Base-by-base conservation (phyloP, 2,329 filamentous ascomycete genomes). In the Penicillium glabrum region DNA sequence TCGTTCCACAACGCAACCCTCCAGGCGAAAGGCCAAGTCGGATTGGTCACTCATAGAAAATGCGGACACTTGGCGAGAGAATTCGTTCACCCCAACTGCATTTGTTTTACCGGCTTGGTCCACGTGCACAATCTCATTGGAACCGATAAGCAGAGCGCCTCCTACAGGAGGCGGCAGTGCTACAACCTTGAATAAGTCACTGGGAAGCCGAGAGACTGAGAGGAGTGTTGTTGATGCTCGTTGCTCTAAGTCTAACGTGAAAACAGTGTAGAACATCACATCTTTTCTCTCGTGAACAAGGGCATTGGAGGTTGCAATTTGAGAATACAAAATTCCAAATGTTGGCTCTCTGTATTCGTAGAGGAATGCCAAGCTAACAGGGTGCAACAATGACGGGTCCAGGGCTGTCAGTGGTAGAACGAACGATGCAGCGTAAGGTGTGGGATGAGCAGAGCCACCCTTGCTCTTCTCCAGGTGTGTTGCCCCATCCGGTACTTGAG, bases 291-390 rank as follows among this genome's bases (percentile, higher is more conserved):
- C 89, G 61, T 83, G 78, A 26, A 88, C 76, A 52, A 98, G 80
- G 3, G 90, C 88, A 54, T 83, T 82, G n/a, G 92, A 93, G 14
- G 88, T 86, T 35, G 87, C 82, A 61, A 86, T 80, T 51, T 86
- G 87, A 1, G 93, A 90, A 46, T 91, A 95, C 43, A 99, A 81
- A 59, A 99, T 93, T 55, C 93, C 95, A 77, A 99, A 96, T 0
- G 95, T 99, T 13, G 95, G 93, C 75, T 98, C 95, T 73, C 95
- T 88, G 75, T 99, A 99, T 78, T 98, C 93, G 82, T 98, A 86
- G 63, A 99, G 80, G 74, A 99, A 99, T 54, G 90, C 88, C 69
- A 99, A 85, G 71, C 96, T 91, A 69, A 97, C 87, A 48, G 93
- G 92, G 75, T 96, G 90, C 58, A 93, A 86, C 65, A 99, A 83